phyloP scores from a whole-genome alignment of 2,329 filamentous ascomycete species.

The Xylariomycetidae sp. region DNA sequence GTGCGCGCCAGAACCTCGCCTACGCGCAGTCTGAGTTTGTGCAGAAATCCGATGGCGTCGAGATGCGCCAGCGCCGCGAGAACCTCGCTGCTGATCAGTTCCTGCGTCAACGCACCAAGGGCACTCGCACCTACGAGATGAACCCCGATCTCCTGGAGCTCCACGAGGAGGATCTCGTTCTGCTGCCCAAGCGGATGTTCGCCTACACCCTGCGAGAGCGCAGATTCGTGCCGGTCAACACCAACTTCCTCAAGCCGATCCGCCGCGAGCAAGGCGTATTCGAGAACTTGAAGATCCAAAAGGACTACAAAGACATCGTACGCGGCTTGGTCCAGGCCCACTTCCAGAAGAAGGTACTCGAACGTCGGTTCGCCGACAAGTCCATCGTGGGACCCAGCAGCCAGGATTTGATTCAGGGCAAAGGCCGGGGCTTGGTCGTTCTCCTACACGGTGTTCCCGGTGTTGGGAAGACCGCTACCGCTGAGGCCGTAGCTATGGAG shows the following conservation, averaged over 20 bases:
- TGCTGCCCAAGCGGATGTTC: conserved; percentile 38
- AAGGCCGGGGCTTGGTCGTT: conserved; percentile 39
- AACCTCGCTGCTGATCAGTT: conserved; percentile 31
- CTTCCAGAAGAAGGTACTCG: conserved; percentile 34
- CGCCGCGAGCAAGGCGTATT: conserved; percentile 33
- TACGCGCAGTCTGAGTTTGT: conserved; percentile 31
- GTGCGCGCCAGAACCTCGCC: conserved; percentile 23
- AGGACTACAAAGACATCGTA: conserved; percentile 38
- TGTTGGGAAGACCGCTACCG: conserved; percentile 45
- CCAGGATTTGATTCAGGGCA: conserved; percentile 41
- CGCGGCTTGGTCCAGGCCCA: conserved; percentile 36
- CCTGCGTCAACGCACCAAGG: conserved; percentile 30
- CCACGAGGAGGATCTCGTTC: conserved; percentile 26
- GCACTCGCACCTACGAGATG: conserved; percentile 28
- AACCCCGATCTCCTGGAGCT: conserved; percentile 22
- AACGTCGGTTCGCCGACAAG: conserved; percentile 27
- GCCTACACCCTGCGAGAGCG: conserved; percentile 36
- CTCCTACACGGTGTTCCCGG: conserved; percentile 43
- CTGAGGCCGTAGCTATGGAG: conserved; percentile 37
- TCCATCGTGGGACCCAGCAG: conserved; percentile 18
- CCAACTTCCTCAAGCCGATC: conserved; percentile 30
- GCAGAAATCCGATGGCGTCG: conserved; percentile 31
- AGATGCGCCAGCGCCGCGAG: conserved; percentile 32
- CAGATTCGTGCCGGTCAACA: conserved; percentile 33
- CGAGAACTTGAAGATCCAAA: conserved; percentile 34